Evolutionary conservation across 768 basidiomycete genomes (phyloP).

Genomic region (Dioszegia crocea): DNA sequence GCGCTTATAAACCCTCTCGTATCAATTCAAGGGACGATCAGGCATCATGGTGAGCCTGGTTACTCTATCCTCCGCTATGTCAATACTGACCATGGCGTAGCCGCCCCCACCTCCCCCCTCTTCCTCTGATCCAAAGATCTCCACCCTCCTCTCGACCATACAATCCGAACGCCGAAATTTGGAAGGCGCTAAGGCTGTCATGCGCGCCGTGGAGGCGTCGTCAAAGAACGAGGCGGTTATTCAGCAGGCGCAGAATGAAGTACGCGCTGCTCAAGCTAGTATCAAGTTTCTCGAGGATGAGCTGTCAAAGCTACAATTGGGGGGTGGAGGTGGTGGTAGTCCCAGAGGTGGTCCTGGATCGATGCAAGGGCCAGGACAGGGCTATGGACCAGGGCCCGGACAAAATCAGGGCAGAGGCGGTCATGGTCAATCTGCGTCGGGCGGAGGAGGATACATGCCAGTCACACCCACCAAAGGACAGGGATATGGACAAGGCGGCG

Average conservation of each 20-base stretch:
- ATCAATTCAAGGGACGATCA: background rate
- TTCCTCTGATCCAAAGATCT: slow-evolving; percentile 44
- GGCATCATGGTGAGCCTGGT: background rate
- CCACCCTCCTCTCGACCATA: slow-evolving; percentile 44
- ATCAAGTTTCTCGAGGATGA: slow-evolving; percentile 49
- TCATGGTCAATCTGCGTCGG: background rate
- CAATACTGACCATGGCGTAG: slow-evolving; percentile 2
- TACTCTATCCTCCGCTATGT: too few species aligned
- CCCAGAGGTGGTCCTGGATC: background rate
- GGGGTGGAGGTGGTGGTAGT: slow-evolving; percentile 8
- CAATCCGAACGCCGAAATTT: slow-evolving; percentile 43
- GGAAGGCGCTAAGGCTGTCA: slow-evolving; percentile 47
- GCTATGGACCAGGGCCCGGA: too few species aligned
- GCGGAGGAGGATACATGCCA: slow-evolving; percentile 8
- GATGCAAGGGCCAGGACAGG: too few species aligned
- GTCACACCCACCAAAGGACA: slow-evolving; percentile 10
- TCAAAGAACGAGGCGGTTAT: slow-evolving; percentile 49
- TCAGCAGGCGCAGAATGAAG: slow-evolving; percentile 50
- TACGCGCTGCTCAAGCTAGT: slow-evolving; percentile 45
- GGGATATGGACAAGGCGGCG: slow-evolving; percentile 3
- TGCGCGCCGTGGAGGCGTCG: slow-evolving; percentile 47
- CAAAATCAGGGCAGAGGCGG: slow-evolving; percentile 2
- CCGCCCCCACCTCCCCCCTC: slow-evolving; percentile 18
- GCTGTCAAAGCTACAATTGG: slow-evolving; percentile 44
- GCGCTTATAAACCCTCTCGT: background rate